These are phyloP conservation scores for Vinca minor DNA, from an alignment of 257 asterid species.

Conservation along the genomic window DNA sequence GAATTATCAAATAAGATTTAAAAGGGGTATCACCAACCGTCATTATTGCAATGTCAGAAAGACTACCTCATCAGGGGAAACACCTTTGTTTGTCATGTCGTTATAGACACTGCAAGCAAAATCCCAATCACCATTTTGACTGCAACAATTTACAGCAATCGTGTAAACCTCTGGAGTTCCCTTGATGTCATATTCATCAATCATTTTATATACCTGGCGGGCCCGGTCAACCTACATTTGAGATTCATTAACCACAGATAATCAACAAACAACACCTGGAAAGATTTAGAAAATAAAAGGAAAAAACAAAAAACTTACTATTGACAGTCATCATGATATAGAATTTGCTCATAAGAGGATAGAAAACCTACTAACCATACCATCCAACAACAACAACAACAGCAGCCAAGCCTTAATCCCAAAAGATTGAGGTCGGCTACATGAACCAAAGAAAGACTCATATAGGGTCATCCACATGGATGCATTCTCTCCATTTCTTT, in stretches of 20 bases:
- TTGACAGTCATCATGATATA: not conserved
- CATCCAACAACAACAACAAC: too few species aligned
- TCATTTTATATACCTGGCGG: constrained; percentile 75
- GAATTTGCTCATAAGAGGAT: constrained; percentile 5
- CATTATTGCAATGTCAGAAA: constrained; percentile 8
- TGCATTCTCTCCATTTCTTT: too few species aligned
- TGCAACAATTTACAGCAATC: constrained; percentile 90
- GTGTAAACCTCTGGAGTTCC: constrained; percentile 96
- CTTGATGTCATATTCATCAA: constrained; percentile 60
- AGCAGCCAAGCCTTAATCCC: too few species aligned
- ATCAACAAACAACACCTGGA: constrained; percentile 10
- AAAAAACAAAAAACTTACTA: too few species aligned
- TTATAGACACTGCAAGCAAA: constrained; percentile 69
- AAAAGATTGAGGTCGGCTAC: too few species aligned
- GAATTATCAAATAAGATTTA: not conserved
- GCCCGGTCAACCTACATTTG: constrained; percentile 68
- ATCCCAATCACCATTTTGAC: constrained; percentile 90
- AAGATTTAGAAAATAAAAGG: constrained; percentile 8
- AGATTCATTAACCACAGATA: constrained; percentile 13
- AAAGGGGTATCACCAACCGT: constrained; percentile 7
- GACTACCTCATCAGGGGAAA: constrained; percentile 90
- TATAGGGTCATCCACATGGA: too few species aligned
- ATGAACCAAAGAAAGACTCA: too few species aligned
- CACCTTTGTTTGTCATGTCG: constrained; percentile 79
- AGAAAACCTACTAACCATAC: constrained; percentile 50